Base-by-base conservation (phyloP, 192 early-diverging fungal genomes). In the Haplosporangium gracile region DNA sequence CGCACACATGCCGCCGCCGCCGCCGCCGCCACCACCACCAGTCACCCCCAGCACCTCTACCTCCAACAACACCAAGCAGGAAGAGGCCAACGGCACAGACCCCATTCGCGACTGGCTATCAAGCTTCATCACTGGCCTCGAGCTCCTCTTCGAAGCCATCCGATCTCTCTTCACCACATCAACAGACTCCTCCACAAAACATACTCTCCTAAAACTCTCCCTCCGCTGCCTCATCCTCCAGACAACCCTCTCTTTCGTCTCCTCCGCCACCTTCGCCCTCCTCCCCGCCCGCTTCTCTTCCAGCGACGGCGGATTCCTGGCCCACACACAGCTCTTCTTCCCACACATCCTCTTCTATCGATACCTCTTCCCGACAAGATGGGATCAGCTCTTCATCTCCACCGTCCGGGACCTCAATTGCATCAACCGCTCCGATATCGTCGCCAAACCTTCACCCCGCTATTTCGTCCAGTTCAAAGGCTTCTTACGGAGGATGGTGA, bases 381-480 rank as follows among this genome's bases (percentile, higher is more conserved):
- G 82, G 82, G 82, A 83, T 68, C 32, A 70, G 4, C 63, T 83
- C n/a, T 83, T 83, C 60, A 83, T 70, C 24, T n/a, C 13, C 47
- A 78, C 82, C 22, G 72, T 78, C 13, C 75, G 45, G 24, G 34
- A n/a, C 18, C 65, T 83, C 8, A 77, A 77, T 36, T 78, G 77
- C 36, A 39, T 76, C 10, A 72, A 75, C 5, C 76, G 82, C 6
- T 42, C 82, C 24, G 82, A 83, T 40, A 72, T 83, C 47, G 65
- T 75, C 29, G 76, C 82, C 13, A 78, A 78, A 42, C 82, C 82
- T 8, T 20, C n/a, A 8, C 82, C 77, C 0, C 8, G 39, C 2
- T 78, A 75, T 26, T 78, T 78, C 34, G 4, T 20, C 9, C 77
- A 74, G n/a, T 7, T 75, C 20, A 68, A 55, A 26, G 45, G 36